Conservation (phyloP, 106 monocot species). For the Phalaenopsis aphrodite region DNA sequence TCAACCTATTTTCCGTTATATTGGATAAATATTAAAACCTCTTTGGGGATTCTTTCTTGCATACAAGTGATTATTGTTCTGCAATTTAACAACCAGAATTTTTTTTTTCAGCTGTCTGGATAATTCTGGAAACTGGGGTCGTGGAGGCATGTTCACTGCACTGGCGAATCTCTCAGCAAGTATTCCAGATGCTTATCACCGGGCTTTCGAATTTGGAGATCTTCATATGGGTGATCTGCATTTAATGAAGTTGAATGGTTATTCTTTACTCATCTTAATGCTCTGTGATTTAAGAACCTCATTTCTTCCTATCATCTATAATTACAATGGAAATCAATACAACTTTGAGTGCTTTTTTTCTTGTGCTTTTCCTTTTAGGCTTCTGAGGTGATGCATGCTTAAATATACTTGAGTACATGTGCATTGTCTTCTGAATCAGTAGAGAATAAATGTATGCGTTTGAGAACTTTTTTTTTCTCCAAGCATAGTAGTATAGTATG, state of each 20-base stretch:
- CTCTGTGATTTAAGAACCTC: not conserved
- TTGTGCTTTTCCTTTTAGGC: not conserved
- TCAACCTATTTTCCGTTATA: not conserved
- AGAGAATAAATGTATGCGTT: not conserved
- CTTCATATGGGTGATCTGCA: constrained; percentile 90
- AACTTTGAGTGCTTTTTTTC: not conserved
- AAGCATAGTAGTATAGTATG: not conserved
- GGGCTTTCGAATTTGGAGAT: constrained; percentile 70
- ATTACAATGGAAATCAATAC: not conserved
- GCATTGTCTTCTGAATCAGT: not conserved
- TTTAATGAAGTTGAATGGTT: constrained; percentile 65
- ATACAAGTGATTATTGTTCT: not conserved
- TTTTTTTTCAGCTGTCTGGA: constrained; percentile 70
- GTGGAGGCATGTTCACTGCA: constrained; percentile 89
- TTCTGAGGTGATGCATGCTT: not conserved
- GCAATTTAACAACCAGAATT: not conserved
- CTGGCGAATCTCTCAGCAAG: constrained; percentile 53
- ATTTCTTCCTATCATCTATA: not conserved
- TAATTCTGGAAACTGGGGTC: constrained; percentile 87
- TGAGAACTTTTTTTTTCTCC: too few relatives aligned
- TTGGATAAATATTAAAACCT: not conserved
- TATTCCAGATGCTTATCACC: constrained; percentile 61
- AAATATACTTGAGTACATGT: not conserved
- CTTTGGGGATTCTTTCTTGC: not conserved
- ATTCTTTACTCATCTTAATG: constrained; percentile 4